A percentile compares a stretch with the other conserved stretches of the same genome.
These are phyloP conservation scores for Ophiostoma pallidulum DNA, from an alignment of 2,329 filamentous ascomycete species.

Conservation along the genomic window DNA sequence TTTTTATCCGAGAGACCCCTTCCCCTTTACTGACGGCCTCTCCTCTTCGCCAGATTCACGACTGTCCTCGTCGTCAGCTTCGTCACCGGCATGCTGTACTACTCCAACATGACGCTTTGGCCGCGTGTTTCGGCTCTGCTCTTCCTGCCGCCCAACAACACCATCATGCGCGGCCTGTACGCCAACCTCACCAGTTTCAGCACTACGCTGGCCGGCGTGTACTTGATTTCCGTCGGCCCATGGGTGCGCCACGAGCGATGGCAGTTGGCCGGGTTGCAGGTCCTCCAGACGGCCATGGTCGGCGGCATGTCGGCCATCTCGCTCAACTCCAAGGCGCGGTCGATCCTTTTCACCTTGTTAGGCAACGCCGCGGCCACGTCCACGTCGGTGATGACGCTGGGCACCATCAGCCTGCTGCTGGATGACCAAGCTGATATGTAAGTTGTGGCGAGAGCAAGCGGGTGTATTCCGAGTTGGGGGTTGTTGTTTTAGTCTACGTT, in stretches of 20 bases:
- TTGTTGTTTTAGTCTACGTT: too few species aligned
- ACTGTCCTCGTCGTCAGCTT: conserved; percentile 22
- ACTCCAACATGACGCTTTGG: conserved; percentile 24
- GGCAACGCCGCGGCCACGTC: conserved; percentile 25
- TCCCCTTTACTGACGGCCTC: conserved; percentile 4
- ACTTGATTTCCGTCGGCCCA: conserved; percentile 20
- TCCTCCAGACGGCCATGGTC: conserved; percentile 26
- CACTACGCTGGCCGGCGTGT: conserved; percentile 18
- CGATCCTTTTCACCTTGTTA: conserved; percentile 25
- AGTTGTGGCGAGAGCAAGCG: too few species aligned
- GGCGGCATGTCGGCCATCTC: conserved; percentile 26
- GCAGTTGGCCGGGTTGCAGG: conserved; percentile 26
- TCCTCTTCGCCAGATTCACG: conserved; percentile 10
- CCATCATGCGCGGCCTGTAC: conserved; percentile 21
- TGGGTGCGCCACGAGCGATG: conserved; percentile 25
- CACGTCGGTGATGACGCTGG: conserved; percentile 24
- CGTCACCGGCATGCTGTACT: conserved; percentile 23
- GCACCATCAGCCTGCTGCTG: conserved; percentile 26
- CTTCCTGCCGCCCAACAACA: conserved; percentile 21
- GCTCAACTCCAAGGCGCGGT: conserved; percentile 23
- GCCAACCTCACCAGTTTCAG: conserved; percentile 7
- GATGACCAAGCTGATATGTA: conserved; percentile 28
- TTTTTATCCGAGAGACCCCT: too few species aligned
- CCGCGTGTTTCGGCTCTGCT: conserved; percentile 30
- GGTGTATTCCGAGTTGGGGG: too few species aligned